Evolutionary conservation across 1,284 basidiomycete species (phyloP).

Genomic region (Ceratobasidium sp.): DNA sequence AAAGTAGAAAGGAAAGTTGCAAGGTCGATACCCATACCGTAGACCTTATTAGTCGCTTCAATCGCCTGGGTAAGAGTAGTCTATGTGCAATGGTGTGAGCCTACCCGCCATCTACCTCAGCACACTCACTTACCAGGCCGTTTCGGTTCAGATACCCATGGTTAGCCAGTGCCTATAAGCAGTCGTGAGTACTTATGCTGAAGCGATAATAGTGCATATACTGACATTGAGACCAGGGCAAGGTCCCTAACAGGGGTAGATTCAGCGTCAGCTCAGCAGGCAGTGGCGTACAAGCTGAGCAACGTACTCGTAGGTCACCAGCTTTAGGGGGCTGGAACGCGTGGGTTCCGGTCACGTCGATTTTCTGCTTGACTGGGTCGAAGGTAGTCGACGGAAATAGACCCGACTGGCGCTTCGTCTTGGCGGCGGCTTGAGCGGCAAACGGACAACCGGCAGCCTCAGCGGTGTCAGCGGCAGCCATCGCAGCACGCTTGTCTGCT

Average conservation of each 20-base stretch:
- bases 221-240: conserved; percentile 34
- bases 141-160: conserved; percentile 17
- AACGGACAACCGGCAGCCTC: conserved; percentile 10
- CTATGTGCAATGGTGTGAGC: background rate
- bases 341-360: conserved; percentile 21
- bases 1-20: background rate
- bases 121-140: background rate
- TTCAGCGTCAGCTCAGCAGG: background rate
- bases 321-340: conserved; percentile 25
- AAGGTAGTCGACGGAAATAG: background rate
- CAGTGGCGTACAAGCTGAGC: background rate
- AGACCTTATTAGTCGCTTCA: background rate
- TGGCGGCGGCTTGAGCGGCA: conserved; percentile 21
- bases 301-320: conserved; percentile 12
- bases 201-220: background rate
- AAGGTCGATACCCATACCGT: background rate
- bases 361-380: conserved; percentile 34
- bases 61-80: conserved; percentile 1
- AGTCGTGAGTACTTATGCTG: background rate
- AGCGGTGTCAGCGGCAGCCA: background rate
- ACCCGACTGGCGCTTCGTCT: conserved; percentile 2
- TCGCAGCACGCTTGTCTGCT: conserved; percentile 1
- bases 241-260: conserved; percentile 2
- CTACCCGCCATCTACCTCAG: background rate
- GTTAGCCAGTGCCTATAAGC: conserved; percentile 19